These are phyloP conservation scores for Chrysanthemum seticuspe DNA, from an alignment of 129 eudicot genomes.

Conservation along the genomic window DNA sequence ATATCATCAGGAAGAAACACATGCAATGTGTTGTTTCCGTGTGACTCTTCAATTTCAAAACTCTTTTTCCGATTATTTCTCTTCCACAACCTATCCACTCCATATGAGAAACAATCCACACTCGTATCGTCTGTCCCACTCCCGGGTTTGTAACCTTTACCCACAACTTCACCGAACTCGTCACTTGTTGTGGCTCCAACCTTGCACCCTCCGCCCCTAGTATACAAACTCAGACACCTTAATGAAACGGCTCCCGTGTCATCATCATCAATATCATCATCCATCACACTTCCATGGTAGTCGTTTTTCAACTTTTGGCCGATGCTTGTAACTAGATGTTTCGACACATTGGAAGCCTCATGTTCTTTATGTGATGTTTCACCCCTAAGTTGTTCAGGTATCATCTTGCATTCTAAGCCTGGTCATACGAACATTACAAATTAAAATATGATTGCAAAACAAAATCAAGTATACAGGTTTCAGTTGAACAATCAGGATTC, in stretches of 20 bases:
- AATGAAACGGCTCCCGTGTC: conserved; percentile 33
- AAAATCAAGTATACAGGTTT: conserved; percentile 1
- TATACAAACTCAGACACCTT: conserved; percentile 70
- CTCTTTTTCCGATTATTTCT: no score
- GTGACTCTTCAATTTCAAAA: no score
- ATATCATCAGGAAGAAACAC: no score
- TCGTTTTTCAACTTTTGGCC: no score
- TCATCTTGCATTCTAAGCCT: conserved; percentile 8
- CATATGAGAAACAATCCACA: no score
- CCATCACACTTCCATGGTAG: conserved; percentile 35
- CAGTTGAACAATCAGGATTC: background rate
- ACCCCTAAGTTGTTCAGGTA: no score
- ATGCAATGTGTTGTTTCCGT: no score
- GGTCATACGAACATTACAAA: conserved; percentile 16
- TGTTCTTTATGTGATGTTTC: no score
- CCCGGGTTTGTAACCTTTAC: conserved; percentile 37
- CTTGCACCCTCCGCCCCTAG: conserved; percentile 84
- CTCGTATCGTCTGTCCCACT: no score
- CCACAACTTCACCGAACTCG: conserved; percentile 57
- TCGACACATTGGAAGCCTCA: no score
- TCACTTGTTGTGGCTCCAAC: conserved; percentile 80
- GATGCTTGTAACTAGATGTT: no score
- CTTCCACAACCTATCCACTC: no score
- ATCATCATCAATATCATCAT: conserved; percentile 32
- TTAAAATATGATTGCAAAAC: background rate